Percentiles rank a stretch among this genome's conserved stretches.
These are phyloP conservation scores for Rhizopus arrhizus DNA, from an alignment of 371 early-diverging fungal genomes.

Conservation along the genomic window DNA sequence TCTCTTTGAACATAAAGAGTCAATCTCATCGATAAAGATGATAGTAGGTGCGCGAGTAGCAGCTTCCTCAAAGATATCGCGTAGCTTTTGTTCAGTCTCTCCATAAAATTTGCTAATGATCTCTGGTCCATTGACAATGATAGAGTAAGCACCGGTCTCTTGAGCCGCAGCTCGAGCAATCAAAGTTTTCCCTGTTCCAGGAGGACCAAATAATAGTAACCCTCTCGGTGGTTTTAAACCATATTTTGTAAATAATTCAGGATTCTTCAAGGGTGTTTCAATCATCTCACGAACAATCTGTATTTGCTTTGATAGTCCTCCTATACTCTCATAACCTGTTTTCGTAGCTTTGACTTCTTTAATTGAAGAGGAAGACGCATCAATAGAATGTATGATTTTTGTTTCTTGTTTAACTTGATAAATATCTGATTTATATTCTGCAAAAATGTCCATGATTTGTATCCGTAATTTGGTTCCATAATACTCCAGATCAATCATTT, in stretches of 20 bases:
- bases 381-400: background rate
- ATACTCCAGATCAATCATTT: constrained; percentile 58
- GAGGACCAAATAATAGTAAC: constrained; percentile 93
- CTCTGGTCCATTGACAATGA: constrained; percentile 94
- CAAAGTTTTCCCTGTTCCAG: constrained; percentile 98
- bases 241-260: constrained; percentile 69
- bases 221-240: constrained; percentile 88
- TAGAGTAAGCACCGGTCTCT: constrained; percentile 80
- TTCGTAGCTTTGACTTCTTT: constrained; percentile 9
- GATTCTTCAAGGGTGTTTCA: constrained; percentile 81
- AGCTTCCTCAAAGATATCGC: constrained; percentile 84
- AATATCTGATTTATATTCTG: background rate
- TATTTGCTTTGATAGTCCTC: constrained; percentile 76
- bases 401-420: constrained; percentile 38
- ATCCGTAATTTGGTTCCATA: constrained; percentile 10
- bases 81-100: constrained; percentile 92
- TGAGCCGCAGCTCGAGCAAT: constrained; percentile 90
- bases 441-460: constrained; percentile 5
- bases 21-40: constrained; percentile 99
- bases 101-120: constrained; percentile 95
- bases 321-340: constrained; percentile 60
- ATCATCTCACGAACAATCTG: constrained; percentile 81
- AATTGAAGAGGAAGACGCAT: background rate
- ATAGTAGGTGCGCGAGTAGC: constrained; percentile 84
- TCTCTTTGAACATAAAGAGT: constrained; percentile 93